Base-by-base conservation (phyloP, 352 stramenopile genomes). In the Globisporangium paddicum region DNA sequence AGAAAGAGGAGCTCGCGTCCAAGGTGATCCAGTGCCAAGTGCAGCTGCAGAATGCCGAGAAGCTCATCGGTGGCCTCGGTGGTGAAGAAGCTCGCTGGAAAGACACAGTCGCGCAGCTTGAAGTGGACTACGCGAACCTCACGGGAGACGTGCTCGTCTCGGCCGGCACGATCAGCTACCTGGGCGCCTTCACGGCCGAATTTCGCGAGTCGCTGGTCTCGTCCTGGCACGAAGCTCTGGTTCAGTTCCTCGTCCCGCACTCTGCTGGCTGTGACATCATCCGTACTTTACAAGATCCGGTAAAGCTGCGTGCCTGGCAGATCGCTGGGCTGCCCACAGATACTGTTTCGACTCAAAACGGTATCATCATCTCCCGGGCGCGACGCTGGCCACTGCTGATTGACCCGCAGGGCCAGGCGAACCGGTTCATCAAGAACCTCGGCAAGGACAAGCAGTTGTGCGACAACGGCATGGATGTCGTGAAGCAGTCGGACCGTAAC, bases 311-410 rank as follows among this genome's bases (percentile, higher is more conserved):
- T 1, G 73, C 80, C 7, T 97, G 90, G 90, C 86, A 96, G 59
- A 93, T 97, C 47, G 79, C 82, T 23, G 86, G 86, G 0, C 72
- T 97, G 2, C 90, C 90, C 2, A 90, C 83, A 0, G 90, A 97
- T 53, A 89, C 81, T 0, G 71, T 97, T n/a, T 96, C 86, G 32
- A 98, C 91, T 13, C 91, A 98, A 53, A 98, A 98, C 62, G 96
- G 93, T 13, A 95, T 97, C 35, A 96, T 97, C 45, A 96, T 97
- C 69, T 79, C 77, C 0, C 70, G 77, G 21, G 85, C 89, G 5
- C 71, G 87, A 47, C 72, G 90, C 10, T 97, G 89, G 90, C 79
- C 90, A 0, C 64, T 97, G 19, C 60, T 97, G 8, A 97, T 97
- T 28, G 90, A 97, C 40, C 90, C 90, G 7, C 90, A 97, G 67